Conservation (phyloP, 2,329 filamentous ascomycete genomes). For the Blumeriella jaapii region DNA sequence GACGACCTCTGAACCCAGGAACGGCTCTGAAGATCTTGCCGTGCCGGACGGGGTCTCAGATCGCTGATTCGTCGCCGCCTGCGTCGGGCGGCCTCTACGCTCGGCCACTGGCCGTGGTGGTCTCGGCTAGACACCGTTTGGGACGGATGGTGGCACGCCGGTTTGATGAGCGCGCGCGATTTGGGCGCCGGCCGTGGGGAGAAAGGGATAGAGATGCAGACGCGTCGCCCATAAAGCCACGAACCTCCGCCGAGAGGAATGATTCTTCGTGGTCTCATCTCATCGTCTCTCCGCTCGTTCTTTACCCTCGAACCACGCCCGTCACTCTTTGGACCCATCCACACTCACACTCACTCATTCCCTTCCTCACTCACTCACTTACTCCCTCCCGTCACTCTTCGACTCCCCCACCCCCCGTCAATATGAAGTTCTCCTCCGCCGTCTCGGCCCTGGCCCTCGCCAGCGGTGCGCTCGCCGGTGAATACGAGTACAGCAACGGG, state of each 20-base stretch:
- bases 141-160: not conserved
- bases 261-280: too few relatives aligned
- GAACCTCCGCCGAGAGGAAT: too few relatives aligned
- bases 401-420: slow-evolving; percentile 28
- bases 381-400: slow-evolving; percentile 2
- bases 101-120: slow-evolving; percentile 1
- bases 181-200: too few relatives aligned
- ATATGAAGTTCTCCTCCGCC: slow-evolving; percentile 28
- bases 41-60: not conserved
- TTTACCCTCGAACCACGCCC: too few relatives aligned
- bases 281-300: too few relatives aligned
- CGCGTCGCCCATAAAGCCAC: too few relatives aligned
- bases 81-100: not conserved
- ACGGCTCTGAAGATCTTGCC: slow-evolving; percentile 1
- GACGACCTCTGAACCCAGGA: slow-evolving; percentile 5
- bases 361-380: not conserved
- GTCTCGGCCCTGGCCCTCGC: slow-evolving; percentile 3
- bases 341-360: not conserved
- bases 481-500: slow-evolving; percentile 49
- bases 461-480: slow-evolving; percentile 31
- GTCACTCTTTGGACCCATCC: too few relatives aligned
- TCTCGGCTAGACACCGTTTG: not conserved
- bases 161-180: not conserved
- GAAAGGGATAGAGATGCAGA: not conserved
- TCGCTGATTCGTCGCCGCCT: not conserved